These are phyloP conservation scores for Botrytis medusae DNA, from an alignment of 2,329 filamentous ascomycete genomes.

Conservation along the genomic window DNA sequence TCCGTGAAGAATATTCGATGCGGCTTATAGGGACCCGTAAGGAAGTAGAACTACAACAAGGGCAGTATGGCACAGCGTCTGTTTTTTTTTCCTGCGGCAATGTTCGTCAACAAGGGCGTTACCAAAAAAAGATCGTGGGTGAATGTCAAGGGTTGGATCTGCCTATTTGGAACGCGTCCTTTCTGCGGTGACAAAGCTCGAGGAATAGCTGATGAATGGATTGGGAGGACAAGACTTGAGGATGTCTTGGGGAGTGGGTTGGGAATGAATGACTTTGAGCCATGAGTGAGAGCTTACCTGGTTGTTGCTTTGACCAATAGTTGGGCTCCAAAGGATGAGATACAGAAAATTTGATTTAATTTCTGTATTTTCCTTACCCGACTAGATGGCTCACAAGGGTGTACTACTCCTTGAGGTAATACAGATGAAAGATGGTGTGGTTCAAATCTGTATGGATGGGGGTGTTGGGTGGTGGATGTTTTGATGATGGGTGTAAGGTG, in stretches of 20 bases:
- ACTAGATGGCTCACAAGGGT: conserved; percentile 23
- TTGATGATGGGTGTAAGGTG: conserved; percentile 5
- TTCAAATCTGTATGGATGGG: conserved; percentile 12
- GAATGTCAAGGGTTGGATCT: conserved; percentile 19
- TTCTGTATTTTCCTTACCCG: conserved; percentile 9
- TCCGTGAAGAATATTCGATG: conserved; percentile 15
- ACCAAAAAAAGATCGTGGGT: conserved; percentile 5
- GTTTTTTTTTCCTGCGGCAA: conserved; percentile 20
- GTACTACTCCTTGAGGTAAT: conserved; percentile 11
- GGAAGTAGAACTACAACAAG: conserved; percentile 19
- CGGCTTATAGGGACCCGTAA: conserved; percentile 21
- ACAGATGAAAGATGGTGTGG: conserved; percentile 11
- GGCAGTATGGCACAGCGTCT: conserved; percentile 23
- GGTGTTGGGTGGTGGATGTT: conserved; percentile 2
- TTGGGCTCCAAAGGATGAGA: not conserved
- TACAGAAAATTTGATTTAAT: conserved; percentile 6
- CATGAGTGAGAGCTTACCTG: not conserved
- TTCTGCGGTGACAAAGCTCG: conserved; percentile 16
- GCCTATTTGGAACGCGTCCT: conserved; percentile 21
- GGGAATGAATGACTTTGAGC: not conserved
- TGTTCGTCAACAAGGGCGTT: conserved; percentile 23
- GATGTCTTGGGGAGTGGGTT: not conserved
- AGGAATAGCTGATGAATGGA: conserved; percentile 16
- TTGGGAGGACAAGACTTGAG: conserved; percentile 12
- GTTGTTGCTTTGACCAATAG: conserved; percentile 2